phyloP scores from a whole-genome alignment of 179 eudicot species.

The Silene noctiflora region DNA sequence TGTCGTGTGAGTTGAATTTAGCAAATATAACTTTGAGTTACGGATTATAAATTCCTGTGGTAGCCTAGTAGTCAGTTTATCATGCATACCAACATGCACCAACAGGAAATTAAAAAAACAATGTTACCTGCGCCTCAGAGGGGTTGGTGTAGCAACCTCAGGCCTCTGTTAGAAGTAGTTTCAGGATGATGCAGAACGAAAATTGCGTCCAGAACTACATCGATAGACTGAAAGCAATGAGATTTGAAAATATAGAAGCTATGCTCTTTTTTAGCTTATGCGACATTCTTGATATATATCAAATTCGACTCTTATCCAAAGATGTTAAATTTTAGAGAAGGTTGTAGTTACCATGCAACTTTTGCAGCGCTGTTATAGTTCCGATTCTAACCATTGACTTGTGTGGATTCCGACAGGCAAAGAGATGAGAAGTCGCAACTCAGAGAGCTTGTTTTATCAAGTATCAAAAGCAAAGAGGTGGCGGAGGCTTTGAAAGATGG shows the following conservation, averaged over 20 bases:
- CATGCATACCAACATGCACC: no score
- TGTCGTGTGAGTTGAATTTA: not conserved
- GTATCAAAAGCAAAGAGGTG: not conserved
- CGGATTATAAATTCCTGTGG: not conserved
- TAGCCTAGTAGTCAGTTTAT: no score
- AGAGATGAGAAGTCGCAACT: conserved; percentile 9
- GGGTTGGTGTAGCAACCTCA: not conserved
- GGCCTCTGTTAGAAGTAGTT: not conserved
- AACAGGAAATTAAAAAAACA: no score
- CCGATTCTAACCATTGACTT: not conserved
- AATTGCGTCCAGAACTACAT: not conserved
- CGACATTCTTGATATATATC: no score
- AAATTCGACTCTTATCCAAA: not conserved
- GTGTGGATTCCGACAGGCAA: conserved; percentile 27
- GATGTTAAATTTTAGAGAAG: not conserved
- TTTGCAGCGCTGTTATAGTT: not conserved
- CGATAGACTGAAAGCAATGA: no score
- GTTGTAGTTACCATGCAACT: not conserved
- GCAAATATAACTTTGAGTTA: not conserved
- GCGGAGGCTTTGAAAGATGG: not conserved
- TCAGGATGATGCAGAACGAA: not conserved
- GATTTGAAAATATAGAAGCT: no score
- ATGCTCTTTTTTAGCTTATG: no score
- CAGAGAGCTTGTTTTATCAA: not conserved
- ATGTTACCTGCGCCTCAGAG: no score